phyloP scores from a whole-genome alignment of 192 early-diverging fungal genomes.

The Entrophospora sp. region DNA sequence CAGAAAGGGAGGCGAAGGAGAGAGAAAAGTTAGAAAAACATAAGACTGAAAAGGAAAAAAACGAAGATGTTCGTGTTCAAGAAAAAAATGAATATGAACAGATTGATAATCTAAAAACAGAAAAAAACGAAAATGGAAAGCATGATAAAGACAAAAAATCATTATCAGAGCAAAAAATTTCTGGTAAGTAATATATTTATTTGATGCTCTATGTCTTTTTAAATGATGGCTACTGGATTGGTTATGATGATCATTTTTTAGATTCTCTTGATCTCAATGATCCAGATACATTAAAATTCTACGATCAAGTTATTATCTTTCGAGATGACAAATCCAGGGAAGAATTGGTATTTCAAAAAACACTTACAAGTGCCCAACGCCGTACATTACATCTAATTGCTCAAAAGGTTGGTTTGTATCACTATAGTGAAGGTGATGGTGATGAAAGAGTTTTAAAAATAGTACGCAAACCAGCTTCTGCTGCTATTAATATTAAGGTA shows the following conservation, averaged over 20 bases:
- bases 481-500: constrained; percentile 19
- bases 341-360: constrained; percentile 57
- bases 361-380: constrained; percentile 49
- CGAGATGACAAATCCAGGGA: constrained; percentile 56
- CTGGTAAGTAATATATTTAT: constrained; percentile 5
- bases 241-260: too few species aligned
- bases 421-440: constrained; percentile 42
- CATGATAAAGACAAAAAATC: constrained; percentile 8
- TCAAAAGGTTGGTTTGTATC: constrained; percentile 53
- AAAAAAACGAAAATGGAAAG: constrained; percentile 18
- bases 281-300: constrained; percentile 57
- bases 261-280: constrained; percentile 60
- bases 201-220: neutral
- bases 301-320: constrained; percentile 64
- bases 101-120: constrained; percentile 9
- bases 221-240: too few species aligned
- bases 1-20: constrained; percentile 47
- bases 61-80: constrained; percentile 18
- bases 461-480: constrained; percentile 26
- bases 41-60: constrained; percentile 20
- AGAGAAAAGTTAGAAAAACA: constrained; percentile 34
- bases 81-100: neutral
- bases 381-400: constrained; percentile 60
- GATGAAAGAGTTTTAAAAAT: constrained; percentile 37
- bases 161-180: neutral